A percentile compares a stretch with the other conserved stretches of the same genome.
phyloP scores from a whole-genome alignment of 1,284 basidiomycete genomes.

The Malassezia slooffiae region DNA sequence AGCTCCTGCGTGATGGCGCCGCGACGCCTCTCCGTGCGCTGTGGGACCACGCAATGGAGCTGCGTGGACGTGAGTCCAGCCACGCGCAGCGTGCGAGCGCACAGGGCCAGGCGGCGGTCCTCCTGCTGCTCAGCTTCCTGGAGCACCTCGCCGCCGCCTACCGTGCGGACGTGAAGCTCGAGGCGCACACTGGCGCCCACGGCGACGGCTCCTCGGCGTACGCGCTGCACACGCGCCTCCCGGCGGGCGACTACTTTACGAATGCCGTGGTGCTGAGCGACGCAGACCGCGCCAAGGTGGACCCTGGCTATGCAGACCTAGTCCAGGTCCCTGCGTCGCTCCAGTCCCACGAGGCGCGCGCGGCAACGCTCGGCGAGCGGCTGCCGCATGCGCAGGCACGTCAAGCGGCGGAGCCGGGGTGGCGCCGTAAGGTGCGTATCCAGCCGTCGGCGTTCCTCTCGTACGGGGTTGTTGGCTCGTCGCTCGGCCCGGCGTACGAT shows the following conservation, averaged over 20 bases:
- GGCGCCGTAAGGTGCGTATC: background rate
- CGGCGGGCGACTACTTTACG: constrained; percentile 39
- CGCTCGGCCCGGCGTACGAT: constrained; percentile 33
- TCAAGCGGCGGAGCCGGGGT: no score
- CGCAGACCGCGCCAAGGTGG: constrained; percentile 14
- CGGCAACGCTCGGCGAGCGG: constrained; percentile 22
- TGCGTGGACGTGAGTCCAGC: background rate
- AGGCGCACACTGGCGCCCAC: no score
- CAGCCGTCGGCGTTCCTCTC: constrained; percentile 22
- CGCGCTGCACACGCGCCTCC: constrained; percentile 40
- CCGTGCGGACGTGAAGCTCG: no score
- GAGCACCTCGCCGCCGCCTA: constrained; percentile 1
- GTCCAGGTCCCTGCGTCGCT: constrained; percentile 22
- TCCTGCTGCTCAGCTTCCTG: constrained; percentile 8
- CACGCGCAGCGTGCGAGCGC: background rate
- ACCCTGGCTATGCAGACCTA: constrained; percentile 29
- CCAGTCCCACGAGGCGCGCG: constrained; percentile 16
- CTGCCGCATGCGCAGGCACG: constrained; percentile 3
- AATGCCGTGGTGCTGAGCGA: constrained; percentile 24
- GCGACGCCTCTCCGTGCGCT: background rate
- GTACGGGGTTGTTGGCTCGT: constrained; percentile 33
- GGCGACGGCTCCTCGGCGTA: no score
- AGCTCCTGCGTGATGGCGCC: background rate
- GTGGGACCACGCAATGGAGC: background rate
- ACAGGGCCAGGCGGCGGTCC: background rate